These are phyloP conservation scores for Kazachstania taianensis DNA, from an alignment of 805 yeast species.

Conservation along the genomic window DNA sequence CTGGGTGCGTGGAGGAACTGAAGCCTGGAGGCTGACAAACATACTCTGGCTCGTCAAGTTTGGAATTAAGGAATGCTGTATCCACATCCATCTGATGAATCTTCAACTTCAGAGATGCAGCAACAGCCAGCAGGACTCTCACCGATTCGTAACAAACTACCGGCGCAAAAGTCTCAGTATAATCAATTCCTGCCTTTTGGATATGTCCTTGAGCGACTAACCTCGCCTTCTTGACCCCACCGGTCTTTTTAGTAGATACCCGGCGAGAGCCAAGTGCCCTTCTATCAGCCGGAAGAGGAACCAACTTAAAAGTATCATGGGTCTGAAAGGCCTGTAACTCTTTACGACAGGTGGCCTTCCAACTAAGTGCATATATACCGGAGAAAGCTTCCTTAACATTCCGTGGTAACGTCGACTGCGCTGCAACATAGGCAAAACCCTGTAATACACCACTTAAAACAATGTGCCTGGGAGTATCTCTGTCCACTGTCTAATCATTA, in stretches of 20 bases:
- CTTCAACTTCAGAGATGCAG: neutral
- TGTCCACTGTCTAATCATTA: too few species aligned
- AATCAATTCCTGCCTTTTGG: conserved; percentile 20
- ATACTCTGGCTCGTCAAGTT: neutral
- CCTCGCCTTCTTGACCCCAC: conserved; percentile 14
- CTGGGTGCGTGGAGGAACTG: conserved; percentile 2
- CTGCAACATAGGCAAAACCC: neutral
- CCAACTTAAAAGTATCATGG: conserved; percentile 6
- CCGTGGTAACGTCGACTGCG: neutral
- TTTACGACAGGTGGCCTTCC: conserved; percentile 4
- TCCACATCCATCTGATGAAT: conserved; percentile 18
- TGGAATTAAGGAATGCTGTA: conserved; percentile 10
- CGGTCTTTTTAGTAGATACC: conserved; percentile 14
- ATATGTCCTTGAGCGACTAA: conserved; percentile 22
- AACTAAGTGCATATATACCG: neutral
- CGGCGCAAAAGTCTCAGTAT: conserved; percentile 21
- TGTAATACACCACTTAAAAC: neutral
- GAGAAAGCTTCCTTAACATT: conserved; percentile 1
- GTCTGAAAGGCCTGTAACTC: conserved; percentile 6
- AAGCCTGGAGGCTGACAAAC: conserved; percentile 6
- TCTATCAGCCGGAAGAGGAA: conserved; percentile 6
- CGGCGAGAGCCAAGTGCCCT: conserved; percentile 10
- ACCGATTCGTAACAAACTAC: conserved; percentile 17
- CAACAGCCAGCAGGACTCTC: conserved; percentile 6
- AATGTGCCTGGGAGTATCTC: too few species aligned